Percentiles rank a stretch among this genome's conserved stretches.
These are phyloP conservation scores for Pyrus betulifolia DNA, from an alignment of 306 rosid species.

Conservation along the genomic window DNA sequence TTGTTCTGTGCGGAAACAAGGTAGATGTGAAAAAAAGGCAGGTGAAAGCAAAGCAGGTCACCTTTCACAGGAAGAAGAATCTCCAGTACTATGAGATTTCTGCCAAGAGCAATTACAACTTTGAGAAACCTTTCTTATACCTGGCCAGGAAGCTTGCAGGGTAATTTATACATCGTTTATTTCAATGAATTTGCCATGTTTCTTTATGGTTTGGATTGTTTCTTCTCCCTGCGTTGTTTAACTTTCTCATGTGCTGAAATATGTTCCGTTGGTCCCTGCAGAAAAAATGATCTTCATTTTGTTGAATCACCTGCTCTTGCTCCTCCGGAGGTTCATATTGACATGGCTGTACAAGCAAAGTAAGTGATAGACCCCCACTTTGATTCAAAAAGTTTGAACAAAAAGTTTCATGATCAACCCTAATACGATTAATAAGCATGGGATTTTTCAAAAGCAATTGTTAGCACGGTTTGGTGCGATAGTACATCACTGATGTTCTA, in stretches of 20 bases:
- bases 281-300: constrained; percentile 25
- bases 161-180: constrained; percentile 13
- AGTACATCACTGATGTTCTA: too few species aligned
- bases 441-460: too few species aligned
- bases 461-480: too few species aligned
- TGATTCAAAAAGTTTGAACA: too few species aligned
- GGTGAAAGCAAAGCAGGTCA: constrained; percentile 81
- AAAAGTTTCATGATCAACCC: too few species aligned
- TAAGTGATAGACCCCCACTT: constrained; percentile 18
- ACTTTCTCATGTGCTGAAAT: too few species aligned
- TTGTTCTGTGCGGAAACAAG: constrained; percentile 79
- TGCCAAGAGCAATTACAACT: constrained; percentile 79
- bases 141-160: constrained; percentile 88
- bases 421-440: too few species aligned
- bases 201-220: not conserved
- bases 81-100: constrained; percentile 79
- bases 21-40: constrained; percentile 86
- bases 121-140: constrained; percentile 68
- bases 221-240: constrained; percentile 24
- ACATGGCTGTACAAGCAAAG: constrained; percentile 55
- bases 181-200: too few species aligned
- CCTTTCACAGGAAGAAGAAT: constrained; percentile 77
- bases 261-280: too few species aligned
- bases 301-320: constrained; percentile 86
- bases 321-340: constrained; percentile 83